Conservation (phyloP, 306 rosid genomes). For the Inga oerstediana region DNA sequence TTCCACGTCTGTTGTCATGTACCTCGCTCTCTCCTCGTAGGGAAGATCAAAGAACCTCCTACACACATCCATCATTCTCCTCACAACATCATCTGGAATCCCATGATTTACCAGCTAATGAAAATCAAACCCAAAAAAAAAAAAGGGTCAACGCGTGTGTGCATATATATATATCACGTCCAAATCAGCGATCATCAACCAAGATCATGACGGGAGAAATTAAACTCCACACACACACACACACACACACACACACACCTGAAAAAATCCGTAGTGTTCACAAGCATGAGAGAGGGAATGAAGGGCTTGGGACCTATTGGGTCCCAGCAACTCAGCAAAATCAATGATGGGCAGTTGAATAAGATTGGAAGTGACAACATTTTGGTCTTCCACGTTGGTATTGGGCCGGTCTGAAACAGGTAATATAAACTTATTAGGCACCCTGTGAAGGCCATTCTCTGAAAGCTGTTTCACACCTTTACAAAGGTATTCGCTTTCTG, state of each 20-base stretch:
- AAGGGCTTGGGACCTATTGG: conserved; percentile 58
- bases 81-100: conserved; percentile 56
- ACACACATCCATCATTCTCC: conserved; percentile 62
- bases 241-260: conserved; percentile 58
- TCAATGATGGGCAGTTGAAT: conserved; percentile 73
- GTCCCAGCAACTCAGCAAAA: conserved; percentile 61
- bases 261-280: conserved; percentile 72
- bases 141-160: neutral
- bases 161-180: neutral
- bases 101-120: conserved; percentile 85
- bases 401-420: conserved; percentile 65
- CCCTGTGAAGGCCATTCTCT: conserved; percentile 56
- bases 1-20: conserved; percentile 69
- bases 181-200: neutral
- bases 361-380: conserved; percentile 25
- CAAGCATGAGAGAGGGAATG: conserved; percentile 65
- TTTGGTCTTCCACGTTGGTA: neutral
- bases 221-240: neutral
- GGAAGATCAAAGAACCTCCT: conserved; percentile 75
- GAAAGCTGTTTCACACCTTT: conserved; percentile 74
- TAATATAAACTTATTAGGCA: conserved; percentile 69
- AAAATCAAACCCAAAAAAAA: neutral
- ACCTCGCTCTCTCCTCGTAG: conserved; percentile 71
- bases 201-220: neutral
- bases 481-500: conserved; percentile 39